Percentiles rank a stretch among this genome's conserved stretches.
Evolutionary conservation across 768 basidiomycete genomes (phyloP).

Genomic region (Lepiota venenata): DNA sequence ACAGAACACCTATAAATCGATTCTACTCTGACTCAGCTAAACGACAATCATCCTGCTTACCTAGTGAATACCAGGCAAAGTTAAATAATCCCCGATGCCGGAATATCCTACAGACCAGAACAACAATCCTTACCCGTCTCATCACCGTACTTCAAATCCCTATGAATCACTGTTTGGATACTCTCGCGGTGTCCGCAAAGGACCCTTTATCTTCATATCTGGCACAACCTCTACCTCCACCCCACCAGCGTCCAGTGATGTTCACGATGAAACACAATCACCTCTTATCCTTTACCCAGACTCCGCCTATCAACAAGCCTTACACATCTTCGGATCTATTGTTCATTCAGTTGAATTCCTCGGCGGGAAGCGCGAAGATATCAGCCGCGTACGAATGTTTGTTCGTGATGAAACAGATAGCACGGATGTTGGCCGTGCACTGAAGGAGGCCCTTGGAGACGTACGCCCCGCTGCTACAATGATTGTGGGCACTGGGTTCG

Average conservation of each 20-base stretch:
- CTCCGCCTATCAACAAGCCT: conserved; percentile 44
- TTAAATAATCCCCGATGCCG: too few relatives aligned
- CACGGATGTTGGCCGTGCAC: conserved; percentile 30
- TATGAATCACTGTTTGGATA: conserved; percentile 51
- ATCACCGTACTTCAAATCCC: conserved; percentile 39
- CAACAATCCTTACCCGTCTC: conserved; percentile 3
- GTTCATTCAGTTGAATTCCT: conserved; percentile 37
- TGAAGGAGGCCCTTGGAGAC: conserved; percentile 41
- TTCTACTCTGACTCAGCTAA: too few relatives aligned
- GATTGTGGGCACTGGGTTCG: conserved; percentile 46
- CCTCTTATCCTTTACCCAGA: conserved; percentile 32
- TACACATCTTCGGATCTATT: conserved; percentile 42
- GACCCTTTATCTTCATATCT: conserved; percentile 50
- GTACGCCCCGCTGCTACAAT: conserved; percentile 49
- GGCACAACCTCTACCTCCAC: conserved; percentile 41
- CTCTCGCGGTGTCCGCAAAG: conserved; percentile 48
- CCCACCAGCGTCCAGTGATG: neutral
- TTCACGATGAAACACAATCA: neutral
- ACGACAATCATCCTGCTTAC: too few relatives aligned
- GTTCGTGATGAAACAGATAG: conserved; percentile 38
- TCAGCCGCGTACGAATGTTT: conserved; percentile 48
- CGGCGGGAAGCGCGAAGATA: conserved; percentile 40
- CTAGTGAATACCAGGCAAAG: too few relatives aligned
- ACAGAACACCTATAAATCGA: too few relatives aligned
- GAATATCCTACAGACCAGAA: too few relatives aligned